These are phyloP conservation scores for Albophoma yamanashiensis DNA, from an alignment of 2,329 filamentous ascomycete species.

Conservation along the genomic window DNA sequence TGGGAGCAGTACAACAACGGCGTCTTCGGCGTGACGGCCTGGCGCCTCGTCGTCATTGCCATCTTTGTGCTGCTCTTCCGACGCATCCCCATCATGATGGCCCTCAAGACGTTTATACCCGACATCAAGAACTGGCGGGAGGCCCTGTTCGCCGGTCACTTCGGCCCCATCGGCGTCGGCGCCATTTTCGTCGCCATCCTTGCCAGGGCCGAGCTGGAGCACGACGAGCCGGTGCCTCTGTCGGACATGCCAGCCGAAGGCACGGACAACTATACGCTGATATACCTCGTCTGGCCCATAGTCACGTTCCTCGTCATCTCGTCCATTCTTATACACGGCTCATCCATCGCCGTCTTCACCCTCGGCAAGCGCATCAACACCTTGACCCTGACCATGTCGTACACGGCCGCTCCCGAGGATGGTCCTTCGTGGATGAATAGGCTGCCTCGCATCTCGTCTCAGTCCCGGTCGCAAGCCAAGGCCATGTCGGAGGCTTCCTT, in stretches of 20 bases:
- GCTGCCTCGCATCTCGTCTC: constrained; percentile 59
- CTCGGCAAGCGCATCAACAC: constrained; percentile 98
- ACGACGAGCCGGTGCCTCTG: constrained; percentile 62
- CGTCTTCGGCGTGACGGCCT: constrained; percentile 65
- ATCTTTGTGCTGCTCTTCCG: constrained; percentile 91
- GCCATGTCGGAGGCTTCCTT: constrained; percentile 72
- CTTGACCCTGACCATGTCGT: constrained; percentile 87
- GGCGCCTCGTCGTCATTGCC: constrained; percentile 89
- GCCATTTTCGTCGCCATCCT: constrained; percentile 93
- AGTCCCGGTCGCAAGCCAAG: constrained; percentile 71
- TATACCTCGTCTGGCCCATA: constrained; percentile 90
- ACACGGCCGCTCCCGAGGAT: constrained; percentile 81
- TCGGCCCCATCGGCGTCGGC: constrained; percentile 93
- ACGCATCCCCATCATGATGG: constrained; percentile 88
- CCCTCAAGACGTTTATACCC: constrained; percentile 83
- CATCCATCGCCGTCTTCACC: constrained; percentile 96
- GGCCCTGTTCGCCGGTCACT: constrained; percentile 91
- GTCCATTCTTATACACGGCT: constrained; percentile 92
- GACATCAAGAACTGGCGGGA: constrained; percentile 98
- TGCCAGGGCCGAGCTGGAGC: constrained; percentile 83
- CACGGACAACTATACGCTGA: constrained; percentile 53
- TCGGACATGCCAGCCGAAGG: constrained; percentile 44
- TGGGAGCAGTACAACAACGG: constrained; percentile 83
- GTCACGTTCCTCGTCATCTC: constrained; percentile 87
- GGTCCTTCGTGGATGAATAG: constrained; percentile 93